Evolutionary conservation across 345 rosid genomes (phyloP).

Genomic region (Euphorbia tirucalli): DNA sequence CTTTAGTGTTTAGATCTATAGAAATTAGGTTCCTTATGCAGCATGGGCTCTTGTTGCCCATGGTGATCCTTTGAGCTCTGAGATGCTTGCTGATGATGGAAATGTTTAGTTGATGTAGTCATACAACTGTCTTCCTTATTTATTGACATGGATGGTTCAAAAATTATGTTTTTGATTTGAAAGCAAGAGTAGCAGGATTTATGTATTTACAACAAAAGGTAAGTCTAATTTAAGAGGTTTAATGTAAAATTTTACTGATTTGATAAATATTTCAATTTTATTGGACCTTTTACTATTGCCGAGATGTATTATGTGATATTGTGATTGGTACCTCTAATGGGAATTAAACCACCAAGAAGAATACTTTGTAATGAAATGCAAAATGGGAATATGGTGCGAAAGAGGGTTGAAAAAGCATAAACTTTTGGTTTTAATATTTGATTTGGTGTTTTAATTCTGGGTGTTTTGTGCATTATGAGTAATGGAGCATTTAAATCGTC

Average conservation of each 20-base stretch:
- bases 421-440: neutral
- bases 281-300: neutral
- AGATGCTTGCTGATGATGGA: neutral
- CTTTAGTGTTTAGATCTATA: neutral
- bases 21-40: neutral
- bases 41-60: neutral
- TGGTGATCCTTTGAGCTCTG: neutral
- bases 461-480: no score
- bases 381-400: neutral
- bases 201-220: neutral
- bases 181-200: neutral
- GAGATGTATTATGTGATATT: neutral
- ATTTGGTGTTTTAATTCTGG: neutral
- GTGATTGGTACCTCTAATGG: conserved; percentile 5
- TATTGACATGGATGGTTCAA: neutral
- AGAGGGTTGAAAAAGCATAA: neutral
- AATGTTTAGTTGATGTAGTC: neutral
- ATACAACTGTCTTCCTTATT: neutral
- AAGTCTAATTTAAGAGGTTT: neutral
- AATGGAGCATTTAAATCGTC: no score
- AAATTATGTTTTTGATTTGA: neutral
- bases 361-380: neutral
- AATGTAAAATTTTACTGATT: neutral
- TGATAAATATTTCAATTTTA: neutral
- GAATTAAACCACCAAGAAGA: conserved; percentile 3